A percentile compares a stretch with the other conserved stretches of the same genome.
Conservation (phyloP, 2,329 filamentous ascomycete species). For the Beauveria varroae region DNA sequence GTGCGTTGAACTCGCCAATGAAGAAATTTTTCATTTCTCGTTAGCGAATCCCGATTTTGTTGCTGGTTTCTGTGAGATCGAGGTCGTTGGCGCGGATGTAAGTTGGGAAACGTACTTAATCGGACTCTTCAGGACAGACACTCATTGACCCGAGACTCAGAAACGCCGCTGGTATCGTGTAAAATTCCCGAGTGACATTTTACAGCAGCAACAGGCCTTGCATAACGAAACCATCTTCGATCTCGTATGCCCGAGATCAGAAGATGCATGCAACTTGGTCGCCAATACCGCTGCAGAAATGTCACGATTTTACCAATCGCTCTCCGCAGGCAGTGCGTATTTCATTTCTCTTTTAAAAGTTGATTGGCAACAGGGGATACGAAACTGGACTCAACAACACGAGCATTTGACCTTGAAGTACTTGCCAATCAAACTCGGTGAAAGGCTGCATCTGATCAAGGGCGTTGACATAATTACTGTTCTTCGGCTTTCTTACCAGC, state of each 20-base stretch:
- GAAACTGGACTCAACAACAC: not conserved
- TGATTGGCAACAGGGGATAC: conserved; percentile 5
- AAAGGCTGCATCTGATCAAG: not conserved
- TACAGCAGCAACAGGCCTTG: not conserved
- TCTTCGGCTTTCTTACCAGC: conserved; percentile 22
- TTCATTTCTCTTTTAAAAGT: not conserved
- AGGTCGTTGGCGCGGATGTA: not conserved
- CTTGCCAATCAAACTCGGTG: not conserved
- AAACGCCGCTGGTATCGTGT: not conserved
- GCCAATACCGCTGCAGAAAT: not conserved
- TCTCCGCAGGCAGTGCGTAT: not conserved
- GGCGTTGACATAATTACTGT: not conserved
- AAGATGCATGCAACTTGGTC: not conserved
- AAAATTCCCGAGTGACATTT: not conserved
- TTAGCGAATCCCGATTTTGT: not conserved
- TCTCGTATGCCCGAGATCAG: not conserved
- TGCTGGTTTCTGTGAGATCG: not conserved
- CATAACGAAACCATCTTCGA: not conserved
- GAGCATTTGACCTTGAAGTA: not conserved
- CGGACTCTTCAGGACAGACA: not conserved
- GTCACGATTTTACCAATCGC: not conserved
- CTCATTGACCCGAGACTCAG: not conserved
- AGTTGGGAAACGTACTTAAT: not conserved
- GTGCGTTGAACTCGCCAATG: not conserved
- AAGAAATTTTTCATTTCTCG: no score